Percentiles rank a stretch among this genome's conserved stretches.
Conservation (phyloP, 257 asterid genomes). For the Echium plantagineum region DNA sequence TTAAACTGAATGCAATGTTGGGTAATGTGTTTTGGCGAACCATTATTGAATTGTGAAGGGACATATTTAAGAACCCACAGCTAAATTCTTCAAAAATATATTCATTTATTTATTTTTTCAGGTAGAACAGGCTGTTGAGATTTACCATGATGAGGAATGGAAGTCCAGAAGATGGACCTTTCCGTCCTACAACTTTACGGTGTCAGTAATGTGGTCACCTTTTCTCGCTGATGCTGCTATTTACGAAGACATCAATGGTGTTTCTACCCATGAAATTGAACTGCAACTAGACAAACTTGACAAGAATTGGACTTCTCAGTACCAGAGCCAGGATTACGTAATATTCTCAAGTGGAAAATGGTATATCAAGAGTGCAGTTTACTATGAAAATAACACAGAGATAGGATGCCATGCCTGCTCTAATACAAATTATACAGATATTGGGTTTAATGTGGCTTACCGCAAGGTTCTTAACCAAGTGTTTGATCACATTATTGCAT, state of each 20-base stretch:
- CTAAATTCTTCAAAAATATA: neutral
- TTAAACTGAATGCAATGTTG: too few relatives aligned
- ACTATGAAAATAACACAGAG: conserved; percentile 35
- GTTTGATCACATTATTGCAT: conserved; percentile 30
- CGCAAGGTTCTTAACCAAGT: conserved; percentile 45
- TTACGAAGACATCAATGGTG: conserved; percentile 53
- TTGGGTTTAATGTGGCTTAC: conserved; percentile 48
- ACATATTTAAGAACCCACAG: neutral
- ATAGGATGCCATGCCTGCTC: conserved; percentile 66
- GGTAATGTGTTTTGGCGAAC: too few relatives aligned
- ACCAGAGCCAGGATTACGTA: conserved; percentile 35
- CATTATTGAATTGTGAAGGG: too few relatives aligned
- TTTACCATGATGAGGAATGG: conserved; percentile 57
- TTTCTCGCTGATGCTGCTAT: conserved; percentile 56
- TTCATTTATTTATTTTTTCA: conserved; percentile 10
- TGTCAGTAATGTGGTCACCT: conserved; percentile 75
- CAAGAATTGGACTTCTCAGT: conserved; percentile 47
- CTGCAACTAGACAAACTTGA: conserved; percentile 70
- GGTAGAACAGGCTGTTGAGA: conserved; percentile 57
- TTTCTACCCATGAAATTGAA: conserved; percentile 49
- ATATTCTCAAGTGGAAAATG: conserved; percentile 64
- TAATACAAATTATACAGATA: conserved; percentile 43
- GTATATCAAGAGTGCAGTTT: conserved; percentile 54
- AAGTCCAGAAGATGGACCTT: conserved; percentile 59
- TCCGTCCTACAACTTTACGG: conserved; percentile 46